phyloP scores from a whole-genome alignment of 768 basidiomycete species.

The Lanmaoa pseudosensibilis region DNA sequence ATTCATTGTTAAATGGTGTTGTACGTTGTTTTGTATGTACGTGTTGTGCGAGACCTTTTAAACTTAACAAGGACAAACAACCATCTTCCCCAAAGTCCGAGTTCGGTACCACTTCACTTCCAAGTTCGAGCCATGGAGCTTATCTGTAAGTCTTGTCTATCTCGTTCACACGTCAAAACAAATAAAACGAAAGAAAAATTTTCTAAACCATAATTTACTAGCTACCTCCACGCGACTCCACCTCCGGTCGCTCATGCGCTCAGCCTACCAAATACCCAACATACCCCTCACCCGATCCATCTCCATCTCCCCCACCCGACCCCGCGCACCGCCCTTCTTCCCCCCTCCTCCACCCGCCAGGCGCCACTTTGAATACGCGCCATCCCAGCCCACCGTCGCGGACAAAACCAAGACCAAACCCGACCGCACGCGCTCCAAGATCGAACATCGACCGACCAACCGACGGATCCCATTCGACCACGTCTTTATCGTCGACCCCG shows the following conservation, averaged over 20 bases:
- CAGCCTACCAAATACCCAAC: conserved; percentile 1
- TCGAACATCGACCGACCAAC: conserved; percentile 27
- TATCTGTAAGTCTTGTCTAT: conserved; percentile 8
- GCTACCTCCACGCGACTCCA: not conserved
- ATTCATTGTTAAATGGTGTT: too few species aligned
- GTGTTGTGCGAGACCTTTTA: conserved; percentile 25
- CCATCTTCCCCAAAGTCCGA: conserved; percentile 1
- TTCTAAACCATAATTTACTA: not conserved
- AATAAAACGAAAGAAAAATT: not conserved
- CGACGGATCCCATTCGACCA: conserved; percentile 42
- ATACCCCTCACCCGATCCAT: conserved; percentile 10
- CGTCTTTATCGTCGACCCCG: conserved; percentile 51
- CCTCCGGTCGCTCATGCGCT: conserved; percentile 6
- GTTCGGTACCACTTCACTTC: not conserved
- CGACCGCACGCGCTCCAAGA: not conserved
- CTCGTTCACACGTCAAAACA: not conserved
- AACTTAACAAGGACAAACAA: conserved; percentile 31
- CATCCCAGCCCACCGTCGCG: not conserved
- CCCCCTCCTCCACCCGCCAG: conserved; percentile 18
- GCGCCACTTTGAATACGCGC: conserved; percentile 7
- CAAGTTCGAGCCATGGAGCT: conserved; percentile 2
- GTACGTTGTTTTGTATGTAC: conserved; percentile 3
- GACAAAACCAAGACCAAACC: not conserved
- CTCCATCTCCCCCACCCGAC: conserved; percentile 1
- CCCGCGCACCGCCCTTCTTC: not conserved